Base-by-base conservation (phyloP, 1,284 basidiomycete genomes). In the Porphyrellus sp. region DNA sequence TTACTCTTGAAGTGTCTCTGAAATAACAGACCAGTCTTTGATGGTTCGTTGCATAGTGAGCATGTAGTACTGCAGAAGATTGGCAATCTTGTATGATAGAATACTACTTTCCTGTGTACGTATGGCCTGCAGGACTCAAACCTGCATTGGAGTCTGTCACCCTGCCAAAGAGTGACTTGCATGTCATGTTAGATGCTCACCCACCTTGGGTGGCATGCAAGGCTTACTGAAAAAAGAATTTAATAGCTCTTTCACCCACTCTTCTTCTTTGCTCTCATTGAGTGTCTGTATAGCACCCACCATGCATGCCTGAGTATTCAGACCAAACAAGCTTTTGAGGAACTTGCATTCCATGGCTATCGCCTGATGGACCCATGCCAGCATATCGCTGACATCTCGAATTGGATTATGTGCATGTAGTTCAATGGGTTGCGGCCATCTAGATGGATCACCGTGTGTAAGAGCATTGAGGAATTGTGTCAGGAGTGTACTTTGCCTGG, bases 321-420 rank as follows among this genome's bases (percentile, higher is more conserved):
- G 67, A 8, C 82, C 86, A 60, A 97, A 96, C 33, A 97, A 70
- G 27, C 82, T 77, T 63, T 96, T 93, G 20, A 98, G 77, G 63
- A 94, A 93, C 71, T 99, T 97, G 46, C 89, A 86, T 70, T 99
- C 96, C 4, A 87, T 89, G 0, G 96, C 96, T 54, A 97, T 93
- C 0, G 89, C 82, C 55, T 99, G 97, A 71, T 99, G 96, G 1
- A 98, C 86, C 97, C 96, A 99, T 0, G 95, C 96, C 5, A 99
- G 83, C 92, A 99, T 98, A 69, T 98, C 96, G 18, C 96, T 95
- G 15, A 97, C 86, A 68, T 99, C 99, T 24, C 96, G 85, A 57
- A 93, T 80, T 0, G 96, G 94, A 68, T 99, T 96, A 64, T 99
- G 96, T 0, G 96, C 96, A 65, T 98, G 94, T 4, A 98, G 77